Conservation (phyloP, 2,329 filamentous ascomycete genomes). For the Phialocephala subalpina region DNA sequence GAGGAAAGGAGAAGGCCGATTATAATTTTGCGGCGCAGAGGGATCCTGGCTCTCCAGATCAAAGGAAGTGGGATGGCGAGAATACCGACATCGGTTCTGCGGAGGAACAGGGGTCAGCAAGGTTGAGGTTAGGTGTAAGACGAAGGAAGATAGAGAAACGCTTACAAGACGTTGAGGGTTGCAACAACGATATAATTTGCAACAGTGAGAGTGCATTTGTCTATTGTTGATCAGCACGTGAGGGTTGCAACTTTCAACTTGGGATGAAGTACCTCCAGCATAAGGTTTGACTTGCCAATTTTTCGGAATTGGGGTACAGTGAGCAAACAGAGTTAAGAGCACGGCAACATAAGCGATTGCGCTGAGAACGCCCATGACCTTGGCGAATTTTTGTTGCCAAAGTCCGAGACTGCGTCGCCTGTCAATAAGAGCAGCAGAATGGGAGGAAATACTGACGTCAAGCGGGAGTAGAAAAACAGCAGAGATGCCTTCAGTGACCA, state of each 20-base stretch:
- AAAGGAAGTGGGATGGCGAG: background rate
- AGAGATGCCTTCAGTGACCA: background rate
- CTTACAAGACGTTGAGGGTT: background rate
- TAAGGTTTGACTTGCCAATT: conserved; percentile 4
- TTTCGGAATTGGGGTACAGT: background rate
- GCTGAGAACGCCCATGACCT: background rate
- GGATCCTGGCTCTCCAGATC: background rate
- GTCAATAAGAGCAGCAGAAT: background rate
- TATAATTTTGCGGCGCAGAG: background rate
- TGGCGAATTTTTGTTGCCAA: conserved; percentile 4
- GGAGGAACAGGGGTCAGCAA: no score
- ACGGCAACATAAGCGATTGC: background rate
- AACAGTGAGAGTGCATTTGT: background rate
- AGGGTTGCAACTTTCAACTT: background rate
- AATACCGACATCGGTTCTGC: background rate
- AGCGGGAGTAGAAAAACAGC: background rate
- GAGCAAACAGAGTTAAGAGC: background rate
- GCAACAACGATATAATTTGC: background rate
- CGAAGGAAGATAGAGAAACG: no score
- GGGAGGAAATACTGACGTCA: background rate
- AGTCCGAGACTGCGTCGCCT: background rate
- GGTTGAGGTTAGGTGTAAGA: no score
- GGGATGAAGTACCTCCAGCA: conserved; percentile 4
- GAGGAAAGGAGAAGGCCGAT: conserved; percentile 3
- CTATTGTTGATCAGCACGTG: background rate